Conservation (phyloP, 768 basidiomycete genomes). For the Podaxis carcinomalis region DNA sequence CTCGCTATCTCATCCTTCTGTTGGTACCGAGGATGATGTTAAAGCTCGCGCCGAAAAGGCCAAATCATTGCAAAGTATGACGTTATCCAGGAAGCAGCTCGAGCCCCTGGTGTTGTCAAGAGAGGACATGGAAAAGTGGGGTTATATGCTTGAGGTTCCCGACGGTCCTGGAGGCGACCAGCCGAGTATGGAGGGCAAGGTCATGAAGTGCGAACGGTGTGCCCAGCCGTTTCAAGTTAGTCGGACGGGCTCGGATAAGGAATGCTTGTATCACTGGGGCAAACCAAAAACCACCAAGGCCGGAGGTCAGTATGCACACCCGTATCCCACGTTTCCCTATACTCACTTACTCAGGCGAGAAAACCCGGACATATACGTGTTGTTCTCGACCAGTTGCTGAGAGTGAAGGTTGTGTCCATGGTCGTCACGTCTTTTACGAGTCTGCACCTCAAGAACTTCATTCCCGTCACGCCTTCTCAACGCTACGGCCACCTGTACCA, state of each 20-base stretch:
- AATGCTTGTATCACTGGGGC: constrained; percentile 87
- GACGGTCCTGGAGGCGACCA: constrained; percentile 56
- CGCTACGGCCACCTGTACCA: constrained; percentile 23
- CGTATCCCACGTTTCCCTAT: neutral
- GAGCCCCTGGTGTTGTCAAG: constrained; percentile 55
- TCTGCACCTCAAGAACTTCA: constrained; percentile 61
- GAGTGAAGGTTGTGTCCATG: constrained; percentile 66
- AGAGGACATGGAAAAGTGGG: constrained; percentile 59
- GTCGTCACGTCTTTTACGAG: constrained; percentile 92
- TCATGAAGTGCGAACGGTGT: constrained; percentile 79
- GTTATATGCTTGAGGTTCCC: constrained; percentile 70
- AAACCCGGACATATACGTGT: constrained; percentile 68
- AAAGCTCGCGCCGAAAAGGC: constrained; percentile 43
- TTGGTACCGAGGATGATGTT: constrained; percentile 72
- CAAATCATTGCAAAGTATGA: constrained; percentile 11
- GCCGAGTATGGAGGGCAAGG: constrained; percentile 58
- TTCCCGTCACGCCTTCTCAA: constrained; percentile 69
- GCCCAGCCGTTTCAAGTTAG: constrained; percentile 63
- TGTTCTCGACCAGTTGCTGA: constrained; percentile 62
- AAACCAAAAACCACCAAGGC: constrained; percentile 55
- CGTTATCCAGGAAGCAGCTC: constrained; percentile 29
- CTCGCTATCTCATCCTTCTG: constrained; percentile 58
- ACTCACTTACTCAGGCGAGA: constrained; percentile 48
- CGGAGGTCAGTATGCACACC: constrained; percentile 47
- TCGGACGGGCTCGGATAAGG: constrained; percentile 44